Evolutionary conservation across 2,329 filamentous ascomycete species (phyloP).

Genomic region (Fusarium proliferatum): DNA sequence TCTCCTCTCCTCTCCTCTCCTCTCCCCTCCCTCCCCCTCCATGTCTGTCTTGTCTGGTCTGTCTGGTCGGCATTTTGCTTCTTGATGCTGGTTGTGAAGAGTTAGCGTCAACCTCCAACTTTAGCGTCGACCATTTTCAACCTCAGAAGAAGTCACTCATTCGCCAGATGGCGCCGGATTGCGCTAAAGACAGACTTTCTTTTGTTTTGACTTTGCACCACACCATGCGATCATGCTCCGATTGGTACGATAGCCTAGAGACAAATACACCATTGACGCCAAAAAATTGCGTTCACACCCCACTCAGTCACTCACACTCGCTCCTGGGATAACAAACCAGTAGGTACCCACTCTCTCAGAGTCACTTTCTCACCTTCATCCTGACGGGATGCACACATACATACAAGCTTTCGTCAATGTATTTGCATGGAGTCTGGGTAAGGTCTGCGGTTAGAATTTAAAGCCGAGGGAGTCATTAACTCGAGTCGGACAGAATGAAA

Average conservation of each 20-base stretch:
- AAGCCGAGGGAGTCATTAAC: neutral
- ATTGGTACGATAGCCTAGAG: conserved; percentile 49
- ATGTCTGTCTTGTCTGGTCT: neutral
- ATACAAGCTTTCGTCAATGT: neutral
- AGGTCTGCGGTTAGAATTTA: neutral
- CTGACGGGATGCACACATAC: neutral
- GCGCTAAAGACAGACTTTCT: conserved; percentile 26
- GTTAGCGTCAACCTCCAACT: conserved; percentile 32
- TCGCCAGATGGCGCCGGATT: conserved; percentile 15
- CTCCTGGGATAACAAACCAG: neutral
- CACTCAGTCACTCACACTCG: neutral
- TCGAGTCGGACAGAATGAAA: neutral
- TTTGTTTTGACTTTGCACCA: conserved; percentile 42
- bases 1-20: neutral
- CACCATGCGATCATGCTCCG: conserved; percentile 47
- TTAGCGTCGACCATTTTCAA: conserved; percentile 26
- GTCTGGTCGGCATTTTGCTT: conserved; percentile 29
- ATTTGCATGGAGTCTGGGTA: neutral
- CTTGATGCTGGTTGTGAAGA: conserved; percentile 22
- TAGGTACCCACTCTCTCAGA: conserved; percentile 30
- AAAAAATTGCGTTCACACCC: conserved; percentile 37
- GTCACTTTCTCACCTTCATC: neutral
- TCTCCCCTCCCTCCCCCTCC: neutral
- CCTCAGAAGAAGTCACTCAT: conserved; percentile 14
- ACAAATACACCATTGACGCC: conserved; percentile 35